These are phyloP conservation scores for Tulasnella calospora DNA, from an alignment of 768 basidiomycete genomes.

Conservation along the genomic window DNA sequence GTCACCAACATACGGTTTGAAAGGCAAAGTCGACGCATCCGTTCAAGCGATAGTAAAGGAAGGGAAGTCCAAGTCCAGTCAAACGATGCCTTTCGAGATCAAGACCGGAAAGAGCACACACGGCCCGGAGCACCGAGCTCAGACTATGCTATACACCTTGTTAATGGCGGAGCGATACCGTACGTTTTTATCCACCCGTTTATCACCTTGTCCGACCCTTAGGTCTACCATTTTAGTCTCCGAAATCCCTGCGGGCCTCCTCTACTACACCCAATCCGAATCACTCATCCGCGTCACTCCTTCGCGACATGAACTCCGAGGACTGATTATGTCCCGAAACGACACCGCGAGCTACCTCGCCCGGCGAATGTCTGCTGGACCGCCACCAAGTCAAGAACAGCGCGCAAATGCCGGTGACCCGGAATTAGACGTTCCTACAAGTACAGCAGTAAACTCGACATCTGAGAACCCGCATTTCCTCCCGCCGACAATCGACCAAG, in stretches of 20 bases:
- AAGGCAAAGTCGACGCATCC: conserved; percentile 92
- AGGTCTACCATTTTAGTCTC: conserved; percentile 42
- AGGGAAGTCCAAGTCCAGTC: conserved; percentile 20
- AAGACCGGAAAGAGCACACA: conserved; percentile 82
- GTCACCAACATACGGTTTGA: conserved; percentile 91
- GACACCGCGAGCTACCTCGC: conserved; percentile 76
- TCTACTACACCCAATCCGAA: conserved; percentile 92
- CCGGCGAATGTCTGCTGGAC: conserved; percentile 39
- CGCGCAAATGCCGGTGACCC: conserved; percentile 17
- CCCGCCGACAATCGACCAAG: conserved; percentile 82
- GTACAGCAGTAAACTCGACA: background rate
- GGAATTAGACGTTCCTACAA: conserved; percentile 8
- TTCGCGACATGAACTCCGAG: conserved; percentile 75
- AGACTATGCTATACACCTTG: conserved; percentile 95
- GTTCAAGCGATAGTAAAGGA: conserved; percentile 61
- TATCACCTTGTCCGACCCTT: background rate
- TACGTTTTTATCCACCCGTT: conserved; percentile 28
- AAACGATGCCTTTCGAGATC: conserved; percentile 80
- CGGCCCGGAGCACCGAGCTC: conserved; percentile 89
- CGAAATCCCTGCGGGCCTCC: conserved; percentile 71
- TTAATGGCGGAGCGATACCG: conserved; percentile 85
- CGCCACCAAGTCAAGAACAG: conserved; percentile 10
- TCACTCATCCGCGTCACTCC: conserved; percentile 79
- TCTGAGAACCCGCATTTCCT: conserved; percentile 50
- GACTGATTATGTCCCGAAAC: conserved; percentile 76